Base-by-base conservation (phyloP, 2,329 filamentous ascomycete genomes). In the Calycina marina region DNA sequence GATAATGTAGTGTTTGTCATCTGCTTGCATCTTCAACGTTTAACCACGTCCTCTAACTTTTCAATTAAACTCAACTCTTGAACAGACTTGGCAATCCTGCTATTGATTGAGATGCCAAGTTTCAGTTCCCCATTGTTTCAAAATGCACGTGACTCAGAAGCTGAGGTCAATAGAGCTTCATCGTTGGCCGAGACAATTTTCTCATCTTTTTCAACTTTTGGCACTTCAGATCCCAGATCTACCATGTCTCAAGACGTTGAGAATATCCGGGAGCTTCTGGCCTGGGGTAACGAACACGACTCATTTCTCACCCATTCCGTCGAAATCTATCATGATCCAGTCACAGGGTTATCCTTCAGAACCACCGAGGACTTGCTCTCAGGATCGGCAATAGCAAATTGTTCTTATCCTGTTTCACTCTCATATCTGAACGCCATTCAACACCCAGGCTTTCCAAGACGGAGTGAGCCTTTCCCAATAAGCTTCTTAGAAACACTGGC, bases 361-460 rank as follows among this genome's bases (percentile, higher is more conserved):
- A 47, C 44, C 2, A 25, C 13, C 2, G 24, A 45, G 24, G 18
- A 24, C 6, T 42, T 49, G 14, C 34, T 38, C 20, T 25, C 42
- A 4, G 38, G 27, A 2, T 37, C 38, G n/a, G 36, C 54, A 15
- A 56, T 73, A 25, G 65, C 72, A 39, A 56, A 54, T 18, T 65
- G 72, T 25, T 65, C 70, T 9, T 52, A 66, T n/a, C 41, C 51
- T 4, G 60, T 65, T 9, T 65, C 66, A 1, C 59, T 77, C 4
- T 77, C 72, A 0, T 76, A 66, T 46, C 55, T 75, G 32, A 69
- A 76, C 45, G 62, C 66, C 15, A 46, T 68, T n/a, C 42, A 47
- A 12, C 44, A 45, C 3, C 54, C 56, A 5, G 45, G 56, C 2
- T 40, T 48, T 10, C 40, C 48, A 16, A 28, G 39, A 16, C 10